Evolutionary conservation across 208 protist species (phyloP).

Genomic region (Acanthamoeba royreba): DNA sequence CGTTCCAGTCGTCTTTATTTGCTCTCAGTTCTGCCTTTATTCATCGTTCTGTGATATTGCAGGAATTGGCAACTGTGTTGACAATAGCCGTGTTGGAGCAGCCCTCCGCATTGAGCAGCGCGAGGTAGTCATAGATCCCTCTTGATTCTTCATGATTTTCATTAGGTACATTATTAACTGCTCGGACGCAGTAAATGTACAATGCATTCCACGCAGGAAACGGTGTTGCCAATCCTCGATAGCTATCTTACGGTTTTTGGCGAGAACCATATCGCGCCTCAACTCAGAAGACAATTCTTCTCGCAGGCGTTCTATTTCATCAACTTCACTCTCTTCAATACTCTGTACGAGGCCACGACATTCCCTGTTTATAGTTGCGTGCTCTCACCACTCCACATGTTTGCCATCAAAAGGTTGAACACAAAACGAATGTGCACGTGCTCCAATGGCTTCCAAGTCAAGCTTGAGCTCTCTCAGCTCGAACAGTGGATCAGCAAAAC

Average conservation of each 20-base stretch:
- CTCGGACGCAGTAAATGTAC: not conserved
- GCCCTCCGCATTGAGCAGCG: slow-evolving; percentile 7
- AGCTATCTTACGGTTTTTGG: slow-evolving; percentile 19
- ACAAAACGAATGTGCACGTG: slow-evolving; percentile 28
- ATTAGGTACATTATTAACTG: too few relatives aligned
- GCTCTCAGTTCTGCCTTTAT: too few relatives aligned
- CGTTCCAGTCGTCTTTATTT: not conserved
- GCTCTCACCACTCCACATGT: too few relatives aligned
- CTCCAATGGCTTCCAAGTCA: slow-evolving; percentile 39
- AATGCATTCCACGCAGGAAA: not conserved
- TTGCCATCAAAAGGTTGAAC: not conserved
- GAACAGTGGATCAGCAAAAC: slow-evolving; percentile 53
- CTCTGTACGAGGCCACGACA: not conserved
- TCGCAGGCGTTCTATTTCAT: slow-evolving; percentile 21
- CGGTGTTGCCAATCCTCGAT: not conserved
- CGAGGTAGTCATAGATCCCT: not conserved
- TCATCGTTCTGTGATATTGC: too few relatives aligned
- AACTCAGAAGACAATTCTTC: slow-evolving; percentile 39
- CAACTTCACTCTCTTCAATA: slow-evolving; percentile 37
- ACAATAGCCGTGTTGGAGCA: slow-evolving; percentile 7
- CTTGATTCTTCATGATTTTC: too few relatives aligned
- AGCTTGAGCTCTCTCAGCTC: slow-evolving; percentile 25
- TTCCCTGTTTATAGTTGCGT: too few relatives aligned
- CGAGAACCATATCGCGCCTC: not conserved
- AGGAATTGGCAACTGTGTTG: slow-evolving; percentile 19